Evolutionary conservation across 805 yeast genomes (phyloP).

Genomic region (Ogataea nonfermentans): DNA sequence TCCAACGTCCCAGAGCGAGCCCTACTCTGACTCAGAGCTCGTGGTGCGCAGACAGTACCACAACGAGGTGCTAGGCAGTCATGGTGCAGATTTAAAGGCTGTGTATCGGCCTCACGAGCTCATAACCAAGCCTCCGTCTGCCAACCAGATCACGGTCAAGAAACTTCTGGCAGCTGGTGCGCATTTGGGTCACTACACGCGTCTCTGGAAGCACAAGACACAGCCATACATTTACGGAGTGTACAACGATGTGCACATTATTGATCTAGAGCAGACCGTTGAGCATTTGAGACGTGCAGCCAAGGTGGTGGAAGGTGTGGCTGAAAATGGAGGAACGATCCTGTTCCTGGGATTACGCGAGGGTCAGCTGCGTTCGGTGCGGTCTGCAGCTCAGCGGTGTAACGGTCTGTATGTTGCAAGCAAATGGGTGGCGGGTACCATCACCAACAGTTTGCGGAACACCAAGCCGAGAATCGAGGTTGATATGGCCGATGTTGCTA

Average conservation of each 20-base stretch:
- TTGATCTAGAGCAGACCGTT: constrained; percentile 84
- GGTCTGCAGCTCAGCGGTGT: constrained; percentile 73
- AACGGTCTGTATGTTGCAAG: constrained; percentile 78
- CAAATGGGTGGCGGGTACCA: constrained; percentile 93
- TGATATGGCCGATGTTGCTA: constrained; percentile 67
- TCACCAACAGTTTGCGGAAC: constrained; percentile 71
- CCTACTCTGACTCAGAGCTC: constrained; percentile 77
- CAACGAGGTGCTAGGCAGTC: constrained; percentile 46
- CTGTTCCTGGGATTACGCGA: constrained; percentile 81
- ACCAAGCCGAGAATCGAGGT: constrained; percentile 70
- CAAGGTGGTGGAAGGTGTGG: constrained; percentile 79
- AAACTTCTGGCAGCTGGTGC: constrained; percentile 88
- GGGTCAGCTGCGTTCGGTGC: constrained; percentile 72
- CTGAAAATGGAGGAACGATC: constrained; percentile 76
- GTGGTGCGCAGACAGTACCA: constrained; percentile 71
- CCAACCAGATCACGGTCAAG: constrained; percentile 60
- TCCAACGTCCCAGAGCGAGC: constrained; percentile 56
- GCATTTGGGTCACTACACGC: constrained; percentile 88
- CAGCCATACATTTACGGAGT: constrained; percentile 87
- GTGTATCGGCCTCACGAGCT: constrained; percentile 73
- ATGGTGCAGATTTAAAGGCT: constrained; percentile 64
- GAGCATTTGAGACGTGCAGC: constrained; percentile 74
- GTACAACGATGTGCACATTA: constrained; percentile 86
- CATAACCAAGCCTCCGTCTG: constrained; percentile 53
- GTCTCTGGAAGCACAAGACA: constrained; percentile 73